A percentile compares a stretch with the other conserved stretches of the same genome.
Conservation (phyloP, 192 early-diverging fungal species). For the Umbelopsis isabellina region DNA sequence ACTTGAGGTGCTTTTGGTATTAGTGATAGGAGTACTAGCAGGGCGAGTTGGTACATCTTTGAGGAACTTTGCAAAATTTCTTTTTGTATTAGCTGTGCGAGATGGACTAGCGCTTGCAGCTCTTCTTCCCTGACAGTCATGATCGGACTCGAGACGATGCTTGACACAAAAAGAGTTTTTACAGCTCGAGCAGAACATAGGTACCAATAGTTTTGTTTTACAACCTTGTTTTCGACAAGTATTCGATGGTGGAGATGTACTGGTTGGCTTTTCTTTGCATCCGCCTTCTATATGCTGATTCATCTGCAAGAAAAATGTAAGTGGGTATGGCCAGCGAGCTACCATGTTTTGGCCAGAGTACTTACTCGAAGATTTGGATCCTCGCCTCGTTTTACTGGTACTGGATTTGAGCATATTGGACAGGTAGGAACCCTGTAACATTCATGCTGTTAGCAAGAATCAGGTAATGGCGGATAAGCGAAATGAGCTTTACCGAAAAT, state of each 20-base stretch:
- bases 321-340: not conserved
- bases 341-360: not conserved
- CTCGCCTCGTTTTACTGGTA: slow-evolving; percentile 71
- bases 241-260: slow-evolving; percentile 55
- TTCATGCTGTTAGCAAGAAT: not conserved
- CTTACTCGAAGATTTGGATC: slow-evolving; percentile 68
- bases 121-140: slow-evolving; percentile 55
- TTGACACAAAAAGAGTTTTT: slow-evolving; percentile 72
- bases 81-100: not conserved
- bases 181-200: slow-evolving; percentile 70
- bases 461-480: not conserved
- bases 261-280: slow-evolving; percentile 49
- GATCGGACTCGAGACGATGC: slow-evolving; percentile 77
- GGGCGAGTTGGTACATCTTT: slow-evolving; percentile 10
- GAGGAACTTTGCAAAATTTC: not conserved
- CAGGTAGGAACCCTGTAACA: slow-evolving; percentile 65
- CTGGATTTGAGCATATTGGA: slow-evolving; percentile 74
- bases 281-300: slow-evolving; percentile 66
- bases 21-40: not conserved
- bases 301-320: slow-evolving; percentile 38
- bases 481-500: slow-evolving; percentile 49
- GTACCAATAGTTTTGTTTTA: slow-evolving; percentile 66
- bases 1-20: not conserved
- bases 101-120: slow-evolving; percentile 13
- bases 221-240: slow-evolving; percentile 67